phyloP scores from a whole-genome alignment of 2,329 filamentous ascomycete genomes.

The Xylaria hypoxylon region DNA sequence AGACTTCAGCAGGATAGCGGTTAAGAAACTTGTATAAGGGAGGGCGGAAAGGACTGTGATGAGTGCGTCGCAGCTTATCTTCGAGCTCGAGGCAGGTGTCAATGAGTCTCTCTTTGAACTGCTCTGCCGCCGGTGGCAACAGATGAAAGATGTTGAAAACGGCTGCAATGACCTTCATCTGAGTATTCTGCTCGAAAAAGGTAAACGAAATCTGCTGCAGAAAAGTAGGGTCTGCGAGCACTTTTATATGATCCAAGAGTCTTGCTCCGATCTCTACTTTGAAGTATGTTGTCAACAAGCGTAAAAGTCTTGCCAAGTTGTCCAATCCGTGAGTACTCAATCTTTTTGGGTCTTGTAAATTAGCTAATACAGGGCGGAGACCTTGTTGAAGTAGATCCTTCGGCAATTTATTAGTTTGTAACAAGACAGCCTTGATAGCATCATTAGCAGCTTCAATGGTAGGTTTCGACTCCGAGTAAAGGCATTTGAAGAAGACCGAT shows the following conservation, averaged over 20 bases:
- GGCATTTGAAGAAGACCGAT: conserved; percentile 95
- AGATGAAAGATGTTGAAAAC: conserved; percentile 98
- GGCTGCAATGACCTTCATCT: conserved; percentile 94
- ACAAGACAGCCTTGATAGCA: conserved; percentile 86
- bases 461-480: conserved; percentile 92
- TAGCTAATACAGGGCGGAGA: conserved; percentile 93
- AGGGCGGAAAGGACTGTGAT: conserved; percentile 89
- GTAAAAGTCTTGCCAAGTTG: conserved; percentile 87
- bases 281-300: conserved; percentile 96
- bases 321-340: conserved; percentile 90
- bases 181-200: conserved; percentile 89
- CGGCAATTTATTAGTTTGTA: conserved; percentile 89
- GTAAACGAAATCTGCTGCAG: conserved; percentile 94
- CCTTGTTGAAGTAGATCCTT: conserved; percentile 96
- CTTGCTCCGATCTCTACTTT: conserved; percentile 97
- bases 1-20: conserved; percentile 89
- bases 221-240: conserved; percentile 82
- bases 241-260: conserved; percentile 92
- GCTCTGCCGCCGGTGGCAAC: conserved; percentile 88
- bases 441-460: conserved; percentile 95
- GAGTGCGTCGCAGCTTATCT: conserved; percentile 83
- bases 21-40: conserved; percentile 95
- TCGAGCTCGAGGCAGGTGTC: conserved; percentile 92
- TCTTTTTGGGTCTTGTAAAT: conserved; percentile 91
- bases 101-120: conserved; percentile 90